Base-by-base conservation (phyloP, 306 rosid species). In the Macrotyloma uniflorum region DNA sequence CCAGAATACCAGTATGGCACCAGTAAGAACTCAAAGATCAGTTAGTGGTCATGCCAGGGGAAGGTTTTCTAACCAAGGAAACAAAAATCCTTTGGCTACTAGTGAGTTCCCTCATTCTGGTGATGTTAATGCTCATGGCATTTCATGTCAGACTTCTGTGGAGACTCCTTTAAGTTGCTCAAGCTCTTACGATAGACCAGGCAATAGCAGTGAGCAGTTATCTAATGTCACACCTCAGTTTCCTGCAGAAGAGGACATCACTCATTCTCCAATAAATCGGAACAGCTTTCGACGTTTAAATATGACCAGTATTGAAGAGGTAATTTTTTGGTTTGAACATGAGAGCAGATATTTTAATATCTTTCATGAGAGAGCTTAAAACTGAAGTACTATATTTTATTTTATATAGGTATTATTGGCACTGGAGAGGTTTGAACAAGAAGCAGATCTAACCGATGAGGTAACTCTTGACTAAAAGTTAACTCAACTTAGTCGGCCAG, bases 391-490 rank as follows among this genome's bases (percentile, higher is more conserved):
- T 68, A 23, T 55, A 67, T 68, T 63, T 62, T 42, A 66, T 67
- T 81, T 28, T 30, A 45, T 85, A 74, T 80, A 94, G 98, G 91
- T 90, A 50, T 82, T 92, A 75, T 74, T 84, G 76, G 96, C 94
- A 10, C 91, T 94, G 20, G 96, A 89, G 88, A 92, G 96, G 76
- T 84, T 92, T 51, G 96, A 87, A 78, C 90, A 90, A 22, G 90
- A 89, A 83, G 93, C 83, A 82, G 97, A 92, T 68, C 87, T 94
- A 50, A 72, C 94, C 22, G 76, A 88, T 36, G 97, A 90, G 97
- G 98, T 92, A 83, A 53, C 42, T 79, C 53, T 75, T 32, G 74
- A 74, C 62, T 19, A 46, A 46, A 23, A 61, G 62, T 74, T 62
- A 24, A 50, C 28, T 63, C 50, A 40, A 42, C 32, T 42, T 65